phyloP scores from a whole-genome alignment of 768 basidiomycete genomes.

The Pulveroboletus sp. region DNA sequence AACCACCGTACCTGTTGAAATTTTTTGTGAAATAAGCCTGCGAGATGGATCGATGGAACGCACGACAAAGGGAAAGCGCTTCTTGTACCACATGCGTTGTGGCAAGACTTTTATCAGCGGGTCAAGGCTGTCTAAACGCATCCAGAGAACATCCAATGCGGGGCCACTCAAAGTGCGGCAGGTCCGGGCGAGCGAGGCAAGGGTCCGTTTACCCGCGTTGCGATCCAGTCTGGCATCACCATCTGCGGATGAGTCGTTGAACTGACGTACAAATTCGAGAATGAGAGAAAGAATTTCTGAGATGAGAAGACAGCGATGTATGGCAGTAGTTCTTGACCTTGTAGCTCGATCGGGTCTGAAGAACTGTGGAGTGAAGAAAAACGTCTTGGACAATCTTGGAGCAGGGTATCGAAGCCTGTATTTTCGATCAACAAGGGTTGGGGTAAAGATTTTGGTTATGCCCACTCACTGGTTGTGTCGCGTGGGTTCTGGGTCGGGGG shows the following conservation, averaged over 20 bases:
- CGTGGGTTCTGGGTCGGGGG: neutral
- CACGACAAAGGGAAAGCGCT: constrained; percentile 19
- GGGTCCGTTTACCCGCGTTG: constrained; percentile 18
- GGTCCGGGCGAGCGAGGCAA: constrained; percentile 27
- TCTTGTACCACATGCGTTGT: constrained; percentile 25
- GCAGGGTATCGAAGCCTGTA: constrained; percentile 1
- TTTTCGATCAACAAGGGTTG: neutral
- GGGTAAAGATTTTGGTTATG: neutral
- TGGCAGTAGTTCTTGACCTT: neutral
- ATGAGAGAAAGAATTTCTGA: constrained; percentile 22
- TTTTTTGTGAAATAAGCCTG: neutral
- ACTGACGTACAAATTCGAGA: constrained; percentile 17
- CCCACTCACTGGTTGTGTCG: constrained; percentile 5
- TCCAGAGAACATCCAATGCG: constrained; percentile 27
- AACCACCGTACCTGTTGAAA: constrained; percentile 21
- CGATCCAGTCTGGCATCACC: constrained; percentile 12
- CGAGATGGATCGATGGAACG: neutral
- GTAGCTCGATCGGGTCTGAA: neutral
- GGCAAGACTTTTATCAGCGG: constrained; percentile 26
- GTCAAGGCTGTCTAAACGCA: constrained; percentile 26
- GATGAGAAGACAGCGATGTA: constrained; percentile 23
- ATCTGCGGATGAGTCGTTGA: constrained; percentile 23
- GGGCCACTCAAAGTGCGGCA: constrained; percentile 21
- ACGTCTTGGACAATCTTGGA: neutral
- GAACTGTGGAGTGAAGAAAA: neutral